Conservation (phyloP, 371 early-diverging fungal genomes). For the Mucor irregularis region DNA sequence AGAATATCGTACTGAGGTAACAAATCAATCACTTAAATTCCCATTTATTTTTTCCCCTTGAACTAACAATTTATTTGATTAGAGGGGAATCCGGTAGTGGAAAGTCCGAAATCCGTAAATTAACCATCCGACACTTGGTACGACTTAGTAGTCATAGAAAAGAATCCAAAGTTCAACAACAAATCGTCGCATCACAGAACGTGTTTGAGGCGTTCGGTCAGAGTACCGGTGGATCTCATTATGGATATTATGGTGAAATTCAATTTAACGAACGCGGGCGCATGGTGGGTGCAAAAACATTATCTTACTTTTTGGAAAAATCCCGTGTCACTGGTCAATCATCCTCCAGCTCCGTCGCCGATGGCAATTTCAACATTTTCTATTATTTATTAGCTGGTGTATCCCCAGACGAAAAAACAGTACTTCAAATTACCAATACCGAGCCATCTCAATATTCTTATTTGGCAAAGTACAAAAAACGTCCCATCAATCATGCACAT, state of each 20-base stretch:
- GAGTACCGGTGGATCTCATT: constrained; percentile 81
- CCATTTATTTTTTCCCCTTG: constrained; percentile 8
- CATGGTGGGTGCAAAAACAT: constrained; percentile 68
- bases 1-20: constrained; percentile 67
- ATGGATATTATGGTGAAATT: constrained; percentile 85
- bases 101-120: constrained; percentile 73
- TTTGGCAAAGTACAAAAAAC: constrained; percentile 21
- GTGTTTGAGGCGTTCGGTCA: constrained; percentile 86
- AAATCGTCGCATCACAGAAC: constrained; percentile 68
- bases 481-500: constrained; percentile 18
- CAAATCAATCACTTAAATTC: too few species aligned
- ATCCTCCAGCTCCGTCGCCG: constrained; percentile 33
- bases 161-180: constrained; percentile 75
- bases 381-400: constrained; percentile 74
- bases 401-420: constrained; percentile 41
- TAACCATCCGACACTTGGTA: constrained; percentile 68
- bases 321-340: constrained; percentile 60
- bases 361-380: constrained; percentile 92
- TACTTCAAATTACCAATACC: constrained; percentile 22
- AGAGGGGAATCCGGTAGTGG: constrained; percentile 89
- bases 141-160: constrained; percentile 76
- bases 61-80: constrained; percentile 43
- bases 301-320: constrained; percentile 92
- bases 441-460: constrained; percentile 24
- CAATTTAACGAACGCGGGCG: constrained; percentile 78